Evolutionary conservation across 108 stramenopile genomes (phyloP).

Genomic region (Skeletonema menzelii): DNA sequence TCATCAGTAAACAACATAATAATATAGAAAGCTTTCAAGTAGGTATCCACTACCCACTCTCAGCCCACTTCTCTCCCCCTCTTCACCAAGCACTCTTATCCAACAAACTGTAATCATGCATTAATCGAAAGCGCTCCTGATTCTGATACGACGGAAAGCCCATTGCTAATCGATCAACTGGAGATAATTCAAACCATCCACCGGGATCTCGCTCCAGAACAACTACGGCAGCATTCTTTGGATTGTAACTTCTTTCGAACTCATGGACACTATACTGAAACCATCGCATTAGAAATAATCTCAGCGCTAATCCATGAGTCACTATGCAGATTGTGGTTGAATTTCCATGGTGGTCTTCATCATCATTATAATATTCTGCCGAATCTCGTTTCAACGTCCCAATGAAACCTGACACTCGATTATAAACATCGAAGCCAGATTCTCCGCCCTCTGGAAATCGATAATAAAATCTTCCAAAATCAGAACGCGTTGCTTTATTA

Average conservation of each 20-base stretch:
- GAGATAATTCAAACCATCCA: conserved; percentile 27
- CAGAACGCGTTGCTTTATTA: conserved; percentile 48
- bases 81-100: conserved; percentile 25
- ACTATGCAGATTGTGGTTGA: conserved; percentile 72
- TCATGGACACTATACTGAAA: conserved; percentile 86
- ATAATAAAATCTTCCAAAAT: conserved; percentile 70
- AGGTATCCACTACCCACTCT: conserved; percentile 1
- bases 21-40: not conserved
- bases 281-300: conserved; percentile 84
- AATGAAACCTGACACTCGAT: conserved; percentile 64
- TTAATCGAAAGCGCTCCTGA: conserved; percentile 27
- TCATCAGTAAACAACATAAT: not conserved
- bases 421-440: conserved; percentile 69
- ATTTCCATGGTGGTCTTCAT: not conserved
- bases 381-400: conserved; percentile 73
- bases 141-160: conserved; percentile 26
- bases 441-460: conserved; percentile 62
- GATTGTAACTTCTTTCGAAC: conserved; percentile 84
- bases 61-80: not conserved
- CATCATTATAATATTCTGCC: conserved; percentile 25
- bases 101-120: conserved; percentile 35
- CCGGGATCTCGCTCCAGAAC: conserved; percentile 46
- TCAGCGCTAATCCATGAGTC: conserved; percentile 84
- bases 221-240: conserved; percentile 77
- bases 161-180: conserved; percentile 31